Percentiles rank a stretch among this genome's conserved stretches.
Conservation (phyloP, 768 basidiomycete genomes). For the Psilocybe tampanensis region DNA sequence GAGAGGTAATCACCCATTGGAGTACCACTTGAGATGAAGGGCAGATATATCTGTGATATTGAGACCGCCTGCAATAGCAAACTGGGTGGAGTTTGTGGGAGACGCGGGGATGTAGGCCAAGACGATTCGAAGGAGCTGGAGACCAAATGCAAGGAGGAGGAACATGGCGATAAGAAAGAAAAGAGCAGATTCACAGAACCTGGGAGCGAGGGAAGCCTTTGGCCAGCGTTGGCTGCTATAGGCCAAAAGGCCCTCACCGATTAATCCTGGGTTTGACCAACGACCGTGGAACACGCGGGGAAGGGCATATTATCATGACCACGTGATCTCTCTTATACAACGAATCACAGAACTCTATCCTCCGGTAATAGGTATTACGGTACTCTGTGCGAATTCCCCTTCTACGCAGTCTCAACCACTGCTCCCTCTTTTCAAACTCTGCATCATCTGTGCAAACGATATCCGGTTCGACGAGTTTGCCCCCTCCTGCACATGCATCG, state of each 20-base stretch:
- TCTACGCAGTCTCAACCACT: conserved; percentile 6
- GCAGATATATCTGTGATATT: conserved; percentile 61
- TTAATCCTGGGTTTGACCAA: background rate
- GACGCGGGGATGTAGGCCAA: conserved; percentile 70
- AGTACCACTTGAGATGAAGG: conserved; percentile 64
- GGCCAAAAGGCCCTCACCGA: background rate
- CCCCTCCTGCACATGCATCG: conserved; percentile 77
- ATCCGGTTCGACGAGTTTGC: conserved; percentile 67
- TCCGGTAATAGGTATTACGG: no score
- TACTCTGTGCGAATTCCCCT: background rate
- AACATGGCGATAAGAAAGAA: conserved; percentile 6
- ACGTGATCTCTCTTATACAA: conserved; percentile 1
- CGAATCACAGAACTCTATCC: no score
- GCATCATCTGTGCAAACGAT: conserved; percentile 50
- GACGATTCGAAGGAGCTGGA: conserved; percentile 17
- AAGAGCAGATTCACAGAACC: background rate
- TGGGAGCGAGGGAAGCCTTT: conserved; percentile 1
- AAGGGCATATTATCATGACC: background rate
- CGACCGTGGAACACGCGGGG: conserved; percentile 7
- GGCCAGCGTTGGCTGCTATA: conserved; percentile 2
- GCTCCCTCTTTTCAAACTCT: conserved; percentile 42
- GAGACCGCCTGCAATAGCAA: conserved; percentile 40
- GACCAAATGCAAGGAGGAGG: conserved; percentile 1
- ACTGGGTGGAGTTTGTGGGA: conserved; percentile 65
- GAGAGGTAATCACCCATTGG: conserved; percentile 39